Evolutionary conservation across 495 filamentous ascomycete genomes (phyloP).

Genomic region (Xylaria nigripes): DNA sequence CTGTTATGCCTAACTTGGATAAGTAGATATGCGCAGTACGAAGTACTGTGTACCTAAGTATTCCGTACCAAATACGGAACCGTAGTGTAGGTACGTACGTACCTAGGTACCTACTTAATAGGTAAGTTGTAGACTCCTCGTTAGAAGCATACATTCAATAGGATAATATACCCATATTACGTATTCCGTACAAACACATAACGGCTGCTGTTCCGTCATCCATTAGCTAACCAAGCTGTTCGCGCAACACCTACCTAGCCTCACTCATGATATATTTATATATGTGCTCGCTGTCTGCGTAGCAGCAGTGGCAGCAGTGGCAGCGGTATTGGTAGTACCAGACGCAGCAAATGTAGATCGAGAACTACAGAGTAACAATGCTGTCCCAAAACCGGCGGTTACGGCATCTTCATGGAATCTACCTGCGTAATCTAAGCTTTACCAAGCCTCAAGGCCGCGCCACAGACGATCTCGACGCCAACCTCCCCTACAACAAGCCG

Average conservation of each 20-base stretch:
- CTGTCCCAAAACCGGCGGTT: conserved; percentile 75
- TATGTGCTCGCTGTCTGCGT: conserved; percentile 33
- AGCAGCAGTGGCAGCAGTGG: conserved; percentile 16
- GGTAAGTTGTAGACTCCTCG: no score
- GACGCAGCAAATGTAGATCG: neutral
- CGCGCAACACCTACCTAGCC: neutral
- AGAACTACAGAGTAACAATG: conserved; percentile 18
- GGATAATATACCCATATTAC: neutral
- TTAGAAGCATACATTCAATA: neutral
- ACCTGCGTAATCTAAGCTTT: conserved; percentile 75
- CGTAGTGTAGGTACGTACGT: no score
- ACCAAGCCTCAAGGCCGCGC: conserved; percentile 58
- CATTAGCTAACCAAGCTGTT: neutral
- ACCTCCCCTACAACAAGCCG: conserved; percentile 63
- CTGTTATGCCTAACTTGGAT: no score
- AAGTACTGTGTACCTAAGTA: no score
- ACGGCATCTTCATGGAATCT: conserved; percentile 80
- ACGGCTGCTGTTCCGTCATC: neutral
- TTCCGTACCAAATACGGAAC: no score
- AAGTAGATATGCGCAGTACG: no score
- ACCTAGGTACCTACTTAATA: no score
- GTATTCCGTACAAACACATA: neutral
- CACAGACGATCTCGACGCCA: conserved; percentile 76
- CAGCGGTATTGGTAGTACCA: neutral
- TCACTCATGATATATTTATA: conserved; percentile 4